Evolutionary conservation across 306 rosid species (phyloP).

Genomic region (Clitoria ternatea): DNA sequence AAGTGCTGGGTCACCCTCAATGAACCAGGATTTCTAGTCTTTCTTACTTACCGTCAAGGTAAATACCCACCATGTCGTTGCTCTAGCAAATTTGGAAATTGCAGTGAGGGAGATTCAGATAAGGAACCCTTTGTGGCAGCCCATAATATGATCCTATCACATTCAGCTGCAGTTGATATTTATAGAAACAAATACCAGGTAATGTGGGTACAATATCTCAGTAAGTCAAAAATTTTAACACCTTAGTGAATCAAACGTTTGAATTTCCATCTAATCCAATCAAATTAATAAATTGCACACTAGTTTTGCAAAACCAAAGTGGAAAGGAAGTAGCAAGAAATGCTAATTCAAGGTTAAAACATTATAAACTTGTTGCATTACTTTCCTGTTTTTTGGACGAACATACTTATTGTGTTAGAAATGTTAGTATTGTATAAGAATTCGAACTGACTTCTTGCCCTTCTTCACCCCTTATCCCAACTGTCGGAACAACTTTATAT

Average conservation of each 20-base stretch:
- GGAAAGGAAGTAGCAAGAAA: background rate
- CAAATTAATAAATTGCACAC: too few relatives aligned
- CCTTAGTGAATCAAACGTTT: background rate
- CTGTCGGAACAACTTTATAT: too few relatives aligned
- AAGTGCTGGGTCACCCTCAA: slow-evolving; percentile 57
- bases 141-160: slow-evolving; percentile 64
- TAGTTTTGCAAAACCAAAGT: background rate
- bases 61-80: slow-evolving; percentile 28
- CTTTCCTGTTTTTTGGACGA: too few relatives aligned
- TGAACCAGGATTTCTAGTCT: slow-evolving; percentile 38
- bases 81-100: slow-evolving; percentile 50
- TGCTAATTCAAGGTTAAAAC: background rate
- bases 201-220: background rate
- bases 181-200: slow-evolving; percentile 73
- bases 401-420: too few relatives aligned
- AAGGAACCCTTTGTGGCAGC: slow-evolving; percentile 65
- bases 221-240: too few relatives aligned
- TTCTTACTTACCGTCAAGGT: slow-evolving; percentile 21
- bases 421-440: too few relatives aligned
- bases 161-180: slow-evolving; percentile 55
- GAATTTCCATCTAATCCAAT: background rate
- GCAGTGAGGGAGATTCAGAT: slow-evolving; percentile 53
- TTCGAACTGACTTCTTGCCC: too few relatives aligned
- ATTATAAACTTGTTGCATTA: background rate
- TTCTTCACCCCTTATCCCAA: too few relatives aligned